phyloP scores from a whole-genome alignment of 176 grass and related monocot genomes.

The Raddia distichophylla region DNA sequence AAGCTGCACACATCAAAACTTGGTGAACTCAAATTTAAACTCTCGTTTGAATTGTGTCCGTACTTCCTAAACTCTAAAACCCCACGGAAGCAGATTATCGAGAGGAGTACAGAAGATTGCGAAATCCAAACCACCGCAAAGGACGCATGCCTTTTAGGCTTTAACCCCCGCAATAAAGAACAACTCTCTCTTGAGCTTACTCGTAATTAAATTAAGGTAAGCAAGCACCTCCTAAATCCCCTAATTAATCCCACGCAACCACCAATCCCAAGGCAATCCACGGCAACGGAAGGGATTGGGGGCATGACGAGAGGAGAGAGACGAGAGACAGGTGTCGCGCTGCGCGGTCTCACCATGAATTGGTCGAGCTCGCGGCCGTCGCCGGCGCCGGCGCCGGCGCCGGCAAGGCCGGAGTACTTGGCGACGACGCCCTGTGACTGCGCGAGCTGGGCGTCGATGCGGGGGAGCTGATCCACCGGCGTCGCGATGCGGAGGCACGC shows the following conservation, averaged over 20 bases:
- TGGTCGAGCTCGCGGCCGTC: conserved; percentile 67
- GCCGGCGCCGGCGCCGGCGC: conserved; percentile 35
- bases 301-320: neutral
- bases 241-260: conserved; percentile 18
- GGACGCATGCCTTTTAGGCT: conserved; percentile 8
- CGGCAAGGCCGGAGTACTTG: conserved; percentile 57
- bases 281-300: neutral
- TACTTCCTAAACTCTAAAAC: neutral
- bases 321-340: conserved; percentile 17
- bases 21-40: neutral
- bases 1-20: conserved; percentile 15
- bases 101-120: neutral
- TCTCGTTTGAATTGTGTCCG: neutral
- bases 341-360: conserved; percentile 58
- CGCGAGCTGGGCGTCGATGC: conserved; percentile 67
- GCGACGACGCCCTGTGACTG: conserved; percentile 57
- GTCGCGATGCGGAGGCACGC: conserved; percentile 69
- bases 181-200: neutral
- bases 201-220: conserved; percentile 31
- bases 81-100: neutral
- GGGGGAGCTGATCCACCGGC: conserved; percentile 70
- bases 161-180: conserved; percentile 28
- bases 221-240: neutral
- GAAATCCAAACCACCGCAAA: neutral
- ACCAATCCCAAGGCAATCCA: conserved; percentile 40